Evolutionary conservation across 192 early-diverging fungal genomes (phyloP), one percentile per base, ranked within the genome.

Genomic region (Physocladia obscura): DNA sequence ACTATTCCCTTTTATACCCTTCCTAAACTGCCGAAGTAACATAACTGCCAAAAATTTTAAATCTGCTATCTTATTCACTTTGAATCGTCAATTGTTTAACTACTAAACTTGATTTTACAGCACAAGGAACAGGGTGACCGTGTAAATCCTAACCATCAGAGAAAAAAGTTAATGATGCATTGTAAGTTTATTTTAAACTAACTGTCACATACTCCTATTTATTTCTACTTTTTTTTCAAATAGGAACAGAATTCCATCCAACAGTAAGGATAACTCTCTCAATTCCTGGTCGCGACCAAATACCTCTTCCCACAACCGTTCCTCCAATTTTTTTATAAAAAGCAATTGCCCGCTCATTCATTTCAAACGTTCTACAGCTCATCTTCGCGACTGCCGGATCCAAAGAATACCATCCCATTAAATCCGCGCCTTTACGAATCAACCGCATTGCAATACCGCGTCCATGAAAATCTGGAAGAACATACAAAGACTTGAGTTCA

Each of bases 271-370:
- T 2, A 3, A 24, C n/a, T 4, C 3, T 24, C 36, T 17, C 59
- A 2, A 3, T n/a, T 15, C 37, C 59, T 22, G 38, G 15, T 29
- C 47, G 38, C 4, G n/a, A 26, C 17, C 38, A 22, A 4, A 61
- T 24, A n/a, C 30, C 59, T 3, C 35, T 3, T n/a, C 59, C 35
- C 11, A 61, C 34, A 2, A 40, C 34, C 38, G 5, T 24, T 26
- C 37, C 59, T 29, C 59, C 59, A 40, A 61, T 40, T 30, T 61
- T 61, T 26, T 44, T 40, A 26, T 61, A 61, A 35, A 61, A 61
- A n/a, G 11, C 17, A 17, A 39, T 21, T n/a, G 59, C 59, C n/a
- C 59, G 59, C 26, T 37, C 24, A 24, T 61, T 61, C n/a, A 29
- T 17, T 40, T 61, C 59, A 17, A 61, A 61, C 34, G 39, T 40